phyloP scores from a whole-genome alignment of 352 stramenopile species.

The Phytophthora rubi region DNA sequence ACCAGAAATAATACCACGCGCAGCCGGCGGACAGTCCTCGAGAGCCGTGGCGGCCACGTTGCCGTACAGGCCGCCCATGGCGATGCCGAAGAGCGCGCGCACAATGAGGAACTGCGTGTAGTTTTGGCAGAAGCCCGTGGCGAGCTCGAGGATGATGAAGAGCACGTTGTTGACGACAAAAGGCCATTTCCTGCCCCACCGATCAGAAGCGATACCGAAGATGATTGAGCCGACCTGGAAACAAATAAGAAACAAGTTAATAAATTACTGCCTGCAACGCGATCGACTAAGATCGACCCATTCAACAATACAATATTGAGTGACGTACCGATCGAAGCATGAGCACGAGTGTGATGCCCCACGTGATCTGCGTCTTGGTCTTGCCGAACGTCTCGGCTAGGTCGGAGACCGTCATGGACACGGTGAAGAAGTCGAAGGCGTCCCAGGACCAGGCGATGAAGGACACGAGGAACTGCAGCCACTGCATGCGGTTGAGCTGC shows the following conservation, averaged over 20 bases:
- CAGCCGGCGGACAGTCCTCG: slow-evolving; percentile 45
- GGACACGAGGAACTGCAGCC: slow-evolving; percentile 43
- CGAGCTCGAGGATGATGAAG: slow-evolving; percentile 50
- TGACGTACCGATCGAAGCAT: slow-evolving; percentile 44
- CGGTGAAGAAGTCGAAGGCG: slow-evolving; percentile 69
- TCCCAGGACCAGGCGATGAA: slow-evolving; percentile 61
- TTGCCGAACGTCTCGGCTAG: slow-evolving; percentile 54
- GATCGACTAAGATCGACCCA: not conserved
- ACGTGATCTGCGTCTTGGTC: slow-evolving; percentile 58
- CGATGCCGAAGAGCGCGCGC: slow-evolving; percentile 46
- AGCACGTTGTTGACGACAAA: slow-evolving; percentile 56
- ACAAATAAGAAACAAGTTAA: not conserved
- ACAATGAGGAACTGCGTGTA: slow-evolving; percentile 49
- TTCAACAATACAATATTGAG: not conserved
- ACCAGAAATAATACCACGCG: slow-evolving; percentile 56
- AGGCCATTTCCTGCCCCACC: slow-evolving; percentile 49
- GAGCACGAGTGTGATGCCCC: slow-evolving; percentile 62
- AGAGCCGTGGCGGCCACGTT: slow-evolving; percentile 54
- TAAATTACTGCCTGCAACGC: not conserved
- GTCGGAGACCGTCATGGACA: slow-evolving; percentile 57
- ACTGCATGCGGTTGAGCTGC: slow-evolving; percentile 47
- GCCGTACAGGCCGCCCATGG: slow-evolving; percentile 61
- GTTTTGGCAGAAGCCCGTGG: slow-evolving; percentile 48
- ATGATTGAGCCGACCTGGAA: slow-evolving; percentile 38
- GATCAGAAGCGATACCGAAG: slow-evolving; percentile 54